Percentiles rank a stretch among this genome's conserved stretches.
Evolutionary conservation across 2,329 filamentous ascomycete species (phyloP).

Genomic region (Fusarium subtropicale): DNA sequence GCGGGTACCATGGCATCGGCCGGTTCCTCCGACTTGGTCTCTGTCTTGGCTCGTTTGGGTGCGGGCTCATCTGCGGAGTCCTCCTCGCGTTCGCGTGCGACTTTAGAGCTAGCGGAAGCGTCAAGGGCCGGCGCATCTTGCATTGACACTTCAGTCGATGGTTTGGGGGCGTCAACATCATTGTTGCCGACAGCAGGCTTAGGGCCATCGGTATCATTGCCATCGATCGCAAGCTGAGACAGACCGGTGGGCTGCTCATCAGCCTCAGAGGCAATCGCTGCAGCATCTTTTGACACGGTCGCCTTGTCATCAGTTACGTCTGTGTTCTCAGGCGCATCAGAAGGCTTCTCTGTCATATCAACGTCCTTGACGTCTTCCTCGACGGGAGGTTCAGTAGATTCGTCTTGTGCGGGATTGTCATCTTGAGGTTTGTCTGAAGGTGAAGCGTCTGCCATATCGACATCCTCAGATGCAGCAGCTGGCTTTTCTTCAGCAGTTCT

Average conservation of each 20-base stretch:
- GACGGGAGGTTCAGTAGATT: constrained; percentile 10
- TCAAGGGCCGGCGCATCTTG: constrained; percentile 56
- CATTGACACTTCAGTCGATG: constrained; percentile 62
- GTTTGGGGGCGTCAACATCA: constrained; percentile 46
- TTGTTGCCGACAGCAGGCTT: constrained; percentile 54
- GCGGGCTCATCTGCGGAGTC: constrained; percentile 74
- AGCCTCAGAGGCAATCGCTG: constrained; percentile 50
- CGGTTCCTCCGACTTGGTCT: constrained; percentile 61
- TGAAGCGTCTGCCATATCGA: constrained; percentile 33
- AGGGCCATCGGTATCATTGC: constrained; percentile 47
- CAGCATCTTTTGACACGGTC: constrained; percentile 29
- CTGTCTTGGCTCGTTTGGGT: constrained; percentile 84
- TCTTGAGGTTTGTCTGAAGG: constrained; percentile 18
- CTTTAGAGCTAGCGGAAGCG: constrained; percentile 63
- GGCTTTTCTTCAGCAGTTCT: constrained; percentile 13
- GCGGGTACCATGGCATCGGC: constrained; percentile 18
- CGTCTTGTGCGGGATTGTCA: constrained; percentile 11
- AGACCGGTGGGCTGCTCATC: constrained; percentile 53
- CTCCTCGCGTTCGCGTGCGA: constrained; percentile 81
- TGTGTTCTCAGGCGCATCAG: constrained; percentile 24
- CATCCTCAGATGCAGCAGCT: constrained; percentile 15
- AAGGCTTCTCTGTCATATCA: constrained; percentile 46
- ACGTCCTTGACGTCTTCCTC: constrained; percentile 39
- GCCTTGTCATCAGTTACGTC: constrained; percentile 34
- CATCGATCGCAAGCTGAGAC: constrained; percentile 55